Percentiles rank a stretch among this genome's conserved stretches.
These are phyloP conservation scores for Physcomitrium patens DNA, from an alignment of 225 moss, liverwort and hornwort genomes.

Conservation along the genomic window DNA sequence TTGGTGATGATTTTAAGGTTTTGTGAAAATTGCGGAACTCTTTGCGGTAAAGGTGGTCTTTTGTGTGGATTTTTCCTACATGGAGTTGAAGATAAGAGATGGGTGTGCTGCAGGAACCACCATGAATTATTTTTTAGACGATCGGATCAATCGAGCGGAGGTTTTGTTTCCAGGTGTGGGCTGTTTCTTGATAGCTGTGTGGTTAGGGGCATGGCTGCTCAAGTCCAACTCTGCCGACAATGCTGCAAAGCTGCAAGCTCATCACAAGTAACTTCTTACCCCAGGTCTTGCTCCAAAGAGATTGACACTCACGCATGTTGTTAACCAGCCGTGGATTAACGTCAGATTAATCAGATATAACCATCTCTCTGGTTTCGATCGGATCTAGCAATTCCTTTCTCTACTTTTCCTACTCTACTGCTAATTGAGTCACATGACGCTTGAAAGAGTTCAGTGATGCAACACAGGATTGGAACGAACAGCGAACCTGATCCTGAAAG, in stretches of 20 bases:
- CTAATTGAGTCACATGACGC: neutral
- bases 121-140: slow-evolving; percentile 90
- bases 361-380: neutral
- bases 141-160: slow-evolving; percentile 80
- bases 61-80: neutral
- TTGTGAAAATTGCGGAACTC: too few relatives aligned
- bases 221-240: slow-evolving; percentile 72
- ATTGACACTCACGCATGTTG: neutral
- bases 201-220: slow-evolving; percentile 79
- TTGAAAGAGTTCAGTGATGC: slow-evolving; percentile 9
- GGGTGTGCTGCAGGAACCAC: slow-evolving; percentile 63
- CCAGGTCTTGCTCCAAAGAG: neutral
- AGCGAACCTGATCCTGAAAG: slow-evolving; percentile 44
- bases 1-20: too few relatives aligned
- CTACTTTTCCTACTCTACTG: neutral
- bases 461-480: slow-evolving; percentile 34
- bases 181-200: slow-evolving; percentile 85
- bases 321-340: neutral
- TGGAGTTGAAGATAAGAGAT: neutral
- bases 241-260: slow-evolving; percentile 54
- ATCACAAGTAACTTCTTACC: slow-evolving; percentile 36
- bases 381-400: neutral
- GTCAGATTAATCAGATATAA: neutral
- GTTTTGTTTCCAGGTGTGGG: slow-evolving; percentile 86
- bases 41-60: too few relatives aligned